Evolutionary conservation across 1,284 basidiomycete species (phyloP).

Genomic region (Leccinum pachyderme): DNA sequence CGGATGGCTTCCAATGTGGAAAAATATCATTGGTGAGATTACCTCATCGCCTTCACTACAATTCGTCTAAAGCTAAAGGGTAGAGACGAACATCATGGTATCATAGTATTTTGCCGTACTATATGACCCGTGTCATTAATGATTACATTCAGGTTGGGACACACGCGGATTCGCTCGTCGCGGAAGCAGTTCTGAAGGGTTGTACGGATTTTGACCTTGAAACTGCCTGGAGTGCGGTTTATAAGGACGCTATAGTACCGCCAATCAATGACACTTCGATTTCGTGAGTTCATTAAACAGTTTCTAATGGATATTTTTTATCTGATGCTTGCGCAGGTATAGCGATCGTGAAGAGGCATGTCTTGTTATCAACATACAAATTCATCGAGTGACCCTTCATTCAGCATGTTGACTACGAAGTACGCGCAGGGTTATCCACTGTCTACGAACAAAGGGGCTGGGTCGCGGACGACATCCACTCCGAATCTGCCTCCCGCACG

Average conservation of each 20-base stretch:
- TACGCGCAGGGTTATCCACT: conserved; percentile 72
- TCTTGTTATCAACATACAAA: not conserved
- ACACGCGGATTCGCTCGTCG: conserved; percentile 78
- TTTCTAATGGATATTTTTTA: not conserved
- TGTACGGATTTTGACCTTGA: conserved; percentile 62
- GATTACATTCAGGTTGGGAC: conserved; percentile 56
- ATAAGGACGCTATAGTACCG: conserved; percentile 71
- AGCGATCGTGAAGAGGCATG: conserved; percentile 71
- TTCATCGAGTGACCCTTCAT: conserved; percentile 1
- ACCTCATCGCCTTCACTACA: not conserved
- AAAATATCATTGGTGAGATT: conserved; percentile 70
- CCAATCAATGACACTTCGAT: conserved; percentile 61
- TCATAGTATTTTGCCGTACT: not conserved
- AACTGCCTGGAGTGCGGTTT: conserved; percentile 72
- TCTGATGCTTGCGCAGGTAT: conserved; percentile 46
- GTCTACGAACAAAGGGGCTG: conserved; percentile 69
- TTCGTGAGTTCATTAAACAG: conserved; percentile 37
- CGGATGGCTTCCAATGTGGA: conserved; percentile 90
- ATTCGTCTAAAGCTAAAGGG: not conserved
- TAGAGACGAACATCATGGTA: conserved; percentile 75
- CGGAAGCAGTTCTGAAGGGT: conserved; percentile 73
- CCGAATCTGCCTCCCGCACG: conserved; percentile 75
- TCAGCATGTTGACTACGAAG: conserved; percentile 77
- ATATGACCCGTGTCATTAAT: not conserved
- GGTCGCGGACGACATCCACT: conserved; percentile 79